phyloP scores from a whole-genome alignment of 164 flowering plant genomes.

The Chimonanthus salicifolius region DNA sequence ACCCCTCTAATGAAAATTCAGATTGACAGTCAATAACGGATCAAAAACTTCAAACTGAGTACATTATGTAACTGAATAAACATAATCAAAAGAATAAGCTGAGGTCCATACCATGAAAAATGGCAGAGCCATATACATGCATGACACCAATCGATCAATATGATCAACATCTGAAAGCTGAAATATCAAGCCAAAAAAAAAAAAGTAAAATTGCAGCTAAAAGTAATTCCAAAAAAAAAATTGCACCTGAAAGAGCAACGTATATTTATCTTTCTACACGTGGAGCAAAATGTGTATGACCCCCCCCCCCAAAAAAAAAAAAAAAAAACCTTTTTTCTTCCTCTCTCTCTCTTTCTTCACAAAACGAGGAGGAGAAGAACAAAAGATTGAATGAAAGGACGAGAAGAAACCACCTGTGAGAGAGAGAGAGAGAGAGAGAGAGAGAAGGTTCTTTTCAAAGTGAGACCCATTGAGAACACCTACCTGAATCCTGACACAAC shows the following conservation, averaged over 20 bases:
- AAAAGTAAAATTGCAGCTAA: neutral
- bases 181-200: conserved; percentile 14
- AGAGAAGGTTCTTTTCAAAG: too few species aligned
- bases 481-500: too few species aligned
- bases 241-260: too few species aligned
- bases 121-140: conserved; percentile 85
- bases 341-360: too few species aligned
- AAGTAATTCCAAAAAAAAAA: neutral
- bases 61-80: neutral
- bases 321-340: neutral
- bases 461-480: too few species aligned
- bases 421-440: too few species aligned
- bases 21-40: conserved; percentile 1
- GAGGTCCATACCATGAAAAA: conserved; percentile 58
- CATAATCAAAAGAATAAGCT: neutral
- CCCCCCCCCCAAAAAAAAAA: neutral
- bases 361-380: too few species aligned
- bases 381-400: too few species aligned
- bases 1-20: conserved; percentile 60
- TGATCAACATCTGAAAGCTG: conserved; percentile 92
- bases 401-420: too few species aligned
- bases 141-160: conserved; percentile 81
- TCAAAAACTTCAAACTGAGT: neutral
- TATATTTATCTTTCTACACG: too few species aligned
- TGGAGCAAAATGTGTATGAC: too few species aligned